Base-by-base conservation (phyloP, 306 rosid genomes). In the Albizia julibrissin region DNA sequence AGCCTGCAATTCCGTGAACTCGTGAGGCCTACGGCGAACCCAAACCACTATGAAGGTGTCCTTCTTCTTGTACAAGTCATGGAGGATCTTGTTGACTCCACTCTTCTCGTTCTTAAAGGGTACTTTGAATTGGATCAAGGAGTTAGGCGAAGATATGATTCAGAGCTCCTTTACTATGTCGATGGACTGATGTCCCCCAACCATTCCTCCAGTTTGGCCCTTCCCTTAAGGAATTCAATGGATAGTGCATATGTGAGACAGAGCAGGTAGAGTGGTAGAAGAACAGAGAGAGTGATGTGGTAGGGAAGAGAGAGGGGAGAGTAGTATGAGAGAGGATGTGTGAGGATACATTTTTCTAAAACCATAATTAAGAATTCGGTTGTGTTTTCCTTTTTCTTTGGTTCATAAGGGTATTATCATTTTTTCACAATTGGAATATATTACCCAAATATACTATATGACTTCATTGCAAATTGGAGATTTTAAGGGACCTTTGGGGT, bases 111-210 rank as follows among this genome's bases (percentile, higher is more conserved):
- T 88, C 86, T 89, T 95, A 84, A 93, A 95, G 0, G 97, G 98
- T 1, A 90, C 80, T 65, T 80, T 87, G 73, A 89, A 90, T 44
- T 85, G 75, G 65, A 84, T 80, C 31, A 80, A 6, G 3, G 87
- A 81, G 31, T 69, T 61, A 0, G 71, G 39, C 0, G 93, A 86
- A 9, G 64, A 71, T 0, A 97, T 97, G 58, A 95, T 87, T 33
- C 90, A 87, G 1, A 95, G 88, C 86, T 95, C 98, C 82, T 95
- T 93, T 0, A 95, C 98, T 37, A 95, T 93, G 78, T 90, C 99
- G 1, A 95, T 97, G 14, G 95, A 91, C 72, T 90, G 97, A 93
- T 88, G 79, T 91, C 97, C 15, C 76, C 89, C 59, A 93, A 89
- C 98, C 97, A 93, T 62, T 95, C 94, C 12, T 93, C 94, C 52